phyloP scores from a whole-genome alignment of 1,139 yeast species.

The Pichia cactophila region DNA sequence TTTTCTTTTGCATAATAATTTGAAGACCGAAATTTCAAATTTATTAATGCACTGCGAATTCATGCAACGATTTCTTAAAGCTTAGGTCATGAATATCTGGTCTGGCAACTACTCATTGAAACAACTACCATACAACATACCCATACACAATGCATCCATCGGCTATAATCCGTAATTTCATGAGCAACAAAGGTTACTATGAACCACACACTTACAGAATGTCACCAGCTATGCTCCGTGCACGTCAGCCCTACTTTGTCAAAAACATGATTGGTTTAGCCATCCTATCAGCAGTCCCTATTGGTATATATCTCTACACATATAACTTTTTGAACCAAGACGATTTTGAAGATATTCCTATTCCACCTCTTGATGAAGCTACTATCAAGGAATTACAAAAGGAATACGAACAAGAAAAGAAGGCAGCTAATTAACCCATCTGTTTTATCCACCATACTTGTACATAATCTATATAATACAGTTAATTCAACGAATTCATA shows the following conservation, averaged over 20 bases:
- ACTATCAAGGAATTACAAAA: slow-evolving; percentile 64
- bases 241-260: slow-evolving; percentile 79
- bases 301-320: slow-evolving; percentile 68
- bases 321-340: slow-evolving; percentile 66
- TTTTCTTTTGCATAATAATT: background rate
- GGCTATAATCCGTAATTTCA: slow-evolving; percentile 16
- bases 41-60: too few species aligned
- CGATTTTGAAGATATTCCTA: slow-evolving; percentile 84
- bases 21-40: too few species aligned
- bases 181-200: slow-evolving; percentile 40
- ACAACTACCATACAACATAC: too few species aligned
- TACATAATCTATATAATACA: background rate
- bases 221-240: slow-evolving; percentile 91
- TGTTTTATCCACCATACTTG: background rate
- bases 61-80: background rate
- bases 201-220: slow-evolving; percentile 75
- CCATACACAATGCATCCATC: slow-evolving; percentile 7
- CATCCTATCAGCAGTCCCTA: slow-evolving; percentile 52
- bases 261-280: slow-evolving; percentile 61
- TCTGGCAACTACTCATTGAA: too few species aligned
- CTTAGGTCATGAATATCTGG: too few species aligned
- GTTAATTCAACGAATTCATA: background rate
- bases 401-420: slow-evolving; percentile 43
- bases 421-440: background rate
- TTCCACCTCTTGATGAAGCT: slow-evolving; percentile 80